Percentiles rank a stretch among this genome's conserved stretches.
Evolutionary conservation across 2,329 filamentous ascomycete species (phyloP).

Genomic region (Phoma sp.): DNA sequence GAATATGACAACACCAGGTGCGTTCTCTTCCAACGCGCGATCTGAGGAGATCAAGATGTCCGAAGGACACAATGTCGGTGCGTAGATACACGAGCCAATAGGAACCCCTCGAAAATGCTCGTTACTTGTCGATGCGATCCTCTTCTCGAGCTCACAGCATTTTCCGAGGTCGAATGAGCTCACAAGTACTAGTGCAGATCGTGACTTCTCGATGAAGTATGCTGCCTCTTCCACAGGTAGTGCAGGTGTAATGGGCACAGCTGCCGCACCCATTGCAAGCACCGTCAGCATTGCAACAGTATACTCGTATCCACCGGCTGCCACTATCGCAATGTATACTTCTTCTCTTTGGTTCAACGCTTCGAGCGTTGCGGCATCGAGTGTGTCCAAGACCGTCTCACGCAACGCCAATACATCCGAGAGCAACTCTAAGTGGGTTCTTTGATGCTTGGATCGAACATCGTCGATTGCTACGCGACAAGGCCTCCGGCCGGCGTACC

Average conservation of each 20-base stretch:
- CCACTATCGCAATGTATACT: slow-evolving; percentile 56
- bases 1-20: slow-evolving; percentile 54
- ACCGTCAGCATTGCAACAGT: slow-evolving; percentile 57
- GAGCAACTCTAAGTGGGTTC: slow-evolving; percentile 54
- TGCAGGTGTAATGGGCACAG: slow-evolving; percentile 55
- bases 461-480: slow-evolving; percentile 51
- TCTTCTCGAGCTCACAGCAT: slow-evolving; percentile 36
- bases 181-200: slow-evolving; percentile 49
- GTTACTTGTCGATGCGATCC: slow-evolving; percentile 36
- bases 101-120: slow-evolving; percentile 47
- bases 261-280: slow-evolving; percentile 56
- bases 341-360: slow-evolving; percentile 46
- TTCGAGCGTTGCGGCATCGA: slow-evolving; percentile 36
- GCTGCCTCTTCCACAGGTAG: slow-evolving; percentile 54
- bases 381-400: slow-evolving; percentile 41
- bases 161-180: slow-evolving; percentile 45
- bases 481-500: slow-evolving; percentile 48
- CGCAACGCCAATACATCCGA: slow-evolving; percentile 56
- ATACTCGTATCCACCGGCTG: slow-evolving; percentile 58
- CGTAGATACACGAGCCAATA: slow-evolving; percentile 46
- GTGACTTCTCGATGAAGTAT: slow-evolving; percentile 55
- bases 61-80: slow-evolving; percentile 34
- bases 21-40: slow-evolving; percentile 50
- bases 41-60: slow-evolving; percentile 54
- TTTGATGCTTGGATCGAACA: slow-evolving; percentile 45